Conservation (phyloP, 768 basidiomycete genomes). For the Gyrodon lividus region DNA sequence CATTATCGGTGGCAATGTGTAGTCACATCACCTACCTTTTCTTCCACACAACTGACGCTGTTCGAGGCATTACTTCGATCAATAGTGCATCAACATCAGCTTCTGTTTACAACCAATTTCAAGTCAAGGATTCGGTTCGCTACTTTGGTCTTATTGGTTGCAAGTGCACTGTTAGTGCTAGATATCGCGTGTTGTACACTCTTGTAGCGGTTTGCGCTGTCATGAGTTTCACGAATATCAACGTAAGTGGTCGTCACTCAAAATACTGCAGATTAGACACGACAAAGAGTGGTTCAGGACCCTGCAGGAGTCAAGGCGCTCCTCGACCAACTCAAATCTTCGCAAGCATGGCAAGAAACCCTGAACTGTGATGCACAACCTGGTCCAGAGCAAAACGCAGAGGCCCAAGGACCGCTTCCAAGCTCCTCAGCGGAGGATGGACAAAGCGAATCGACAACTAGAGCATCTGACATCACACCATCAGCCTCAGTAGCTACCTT, state of each 20-base stretch:
- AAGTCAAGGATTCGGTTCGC: too few relatives aligned
- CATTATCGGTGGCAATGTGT: too few relatives aligned
- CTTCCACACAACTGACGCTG: too few relatives aligned
- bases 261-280: neutral
- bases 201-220: too few relatives aligned
- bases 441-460: constrained; percentile 5
- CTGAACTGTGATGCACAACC: constrained; percentile 18
- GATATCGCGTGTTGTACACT: too few relatives aligned
- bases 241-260: constrained; percentile 37
- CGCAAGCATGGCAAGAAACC: constrained; percentile 66
- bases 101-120: too few relatives aligned
- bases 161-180: too few relatives aligned
- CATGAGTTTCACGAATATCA: constrained; percentile 57
- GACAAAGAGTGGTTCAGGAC: constrained; percentile 45
- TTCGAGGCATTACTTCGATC: too few relatives aligned
- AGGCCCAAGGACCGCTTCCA: constrained; percentile 8
- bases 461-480: constrained; percentile 21
- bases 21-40: too few relatives aligned
- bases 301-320: constrained; percentile 64
- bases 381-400: neutral
- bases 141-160: too few relatives aligned
- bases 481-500: constrained; percentile 53
- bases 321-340: constrained; percentile 64
- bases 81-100: too few relatives aligned
- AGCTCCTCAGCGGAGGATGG: constrained; percentile 1